Conservation (phyloP, 345 rosid genomes). For the Eucalyptus marginata region DNA sequence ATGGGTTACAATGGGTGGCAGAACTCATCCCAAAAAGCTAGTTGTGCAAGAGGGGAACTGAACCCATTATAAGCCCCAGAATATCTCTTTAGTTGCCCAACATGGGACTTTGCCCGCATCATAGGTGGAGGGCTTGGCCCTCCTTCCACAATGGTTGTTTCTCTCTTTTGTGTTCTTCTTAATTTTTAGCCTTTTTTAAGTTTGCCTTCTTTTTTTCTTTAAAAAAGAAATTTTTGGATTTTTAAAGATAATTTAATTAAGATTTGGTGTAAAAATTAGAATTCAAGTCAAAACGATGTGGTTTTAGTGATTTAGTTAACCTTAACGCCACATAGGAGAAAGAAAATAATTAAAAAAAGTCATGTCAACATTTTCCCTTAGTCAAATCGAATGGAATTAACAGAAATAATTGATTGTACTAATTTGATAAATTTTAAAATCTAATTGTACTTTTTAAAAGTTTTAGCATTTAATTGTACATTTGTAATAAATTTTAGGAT, state of each 20-base stretch:
- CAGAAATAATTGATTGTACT: too few species aligned
- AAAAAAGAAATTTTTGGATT: too few species aligned
- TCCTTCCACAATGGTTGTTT: background rate
- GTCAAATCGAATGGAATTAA: background rate
- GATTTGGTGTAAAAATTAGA: background rate
- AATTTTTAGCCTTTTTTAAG: background rate
- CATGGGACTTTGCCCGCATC: background rate
- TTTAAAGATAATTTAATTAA: too few species aligned
- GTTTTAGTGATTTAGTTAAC: background rate
- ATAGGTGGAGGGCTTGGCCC: background rate
- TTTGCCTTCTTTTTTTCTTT: too few species aligned
- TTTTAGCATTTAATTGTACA: too few species aligned
- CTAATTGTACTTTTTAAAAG: background rate
- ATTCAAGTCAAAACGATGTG: background rate
- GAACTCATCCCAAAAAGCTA: too few species aligned
- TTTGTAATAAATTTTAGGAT: background rate
- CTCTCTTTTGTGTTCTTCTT: background rate
- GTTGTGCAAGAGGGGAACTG: accelerated
- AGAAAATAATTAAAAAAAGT: too few species aligned
- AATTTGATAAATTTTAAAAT: background rate
- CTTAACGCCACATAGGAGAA: background rate
- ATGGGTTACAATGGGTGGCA: too few species aligned
- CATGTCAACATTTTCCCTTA: too few species aligned
- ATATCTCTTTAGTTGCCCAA: too few species aligned
- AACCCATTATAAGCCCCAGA: too few species aligned